These are phyloP conservation scores for Monosporozyma aquatica DNA, from an alignment of 805 yeast genomes.

Conservation along the genomic window DNA sequence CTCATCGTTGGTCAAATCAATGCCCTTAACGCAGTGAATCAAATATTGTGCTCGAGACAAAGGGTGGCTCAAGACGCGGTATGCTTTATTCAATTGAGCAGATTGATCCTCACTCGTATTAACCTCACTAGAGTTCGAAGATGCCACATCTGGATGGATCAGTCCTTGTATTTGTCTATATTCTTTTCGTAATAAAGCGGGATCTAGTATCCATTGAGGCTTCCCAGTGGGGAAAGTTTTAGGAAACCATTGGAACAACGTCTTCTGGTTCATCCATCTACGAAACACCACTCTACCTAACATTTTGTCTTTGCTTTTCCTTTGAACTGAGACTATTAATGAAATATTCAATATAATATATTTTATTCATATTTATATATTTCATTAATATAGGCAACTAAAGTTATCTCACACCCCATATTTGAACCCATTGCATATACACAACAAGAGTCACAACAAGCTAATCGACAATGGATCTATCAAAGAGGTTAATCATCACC, in stretches of 20 bases:
- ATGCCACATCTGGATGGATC: constrained; percentile 67
- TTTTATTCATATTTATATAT: too few relatives aligned
- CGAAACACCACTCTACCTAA: neutral
- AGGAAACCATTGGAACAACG: constrained; percentile 42
- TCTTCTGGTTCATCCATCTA: constrained; percentile 2
- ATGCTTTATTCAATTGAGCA: constrained; percentile 66
- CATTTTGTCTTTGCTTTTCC: neutral
- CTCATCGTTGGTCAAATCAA: constrained; percentile 56
- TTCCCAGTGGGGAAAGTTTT: constrained; percentile 57
- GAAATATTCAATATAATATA: too few relatives aligned
- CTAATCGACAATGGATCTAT: constrained; percentile 8
- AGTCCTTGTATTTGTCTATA: constrained; percentile 62
- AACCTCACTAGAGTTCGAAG: constrained; percentile 12
- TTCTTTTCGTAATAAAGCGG: constrained; percentile 55
- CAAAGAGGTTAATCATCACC: constrained; percentile 32
- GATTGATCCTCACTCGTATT: constrained; percentile 24
- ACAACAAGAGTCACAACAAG: neutral
- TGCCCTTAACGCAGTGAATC: constrained; percentile 34
- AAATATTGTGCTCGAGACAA: constrained; percentile 59
- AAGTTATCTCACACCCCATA: constrained; percentile 1
- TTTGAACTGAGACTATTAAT: too few relatives aligned
- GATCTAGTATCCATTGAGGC: constrained; percentile 59
- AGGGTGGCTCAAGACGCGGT: constrained; percentile 61
- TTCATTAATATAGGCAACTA: too few relatives aligned
- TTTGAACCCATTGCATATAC: neutral